A percentile compares a stretch with the other conserved stretches of the same genome.
phyloP scores from a whole-genome alignment of 1,284 basidiomycete genomes.

The Ganoderma lucidum region DNA sequence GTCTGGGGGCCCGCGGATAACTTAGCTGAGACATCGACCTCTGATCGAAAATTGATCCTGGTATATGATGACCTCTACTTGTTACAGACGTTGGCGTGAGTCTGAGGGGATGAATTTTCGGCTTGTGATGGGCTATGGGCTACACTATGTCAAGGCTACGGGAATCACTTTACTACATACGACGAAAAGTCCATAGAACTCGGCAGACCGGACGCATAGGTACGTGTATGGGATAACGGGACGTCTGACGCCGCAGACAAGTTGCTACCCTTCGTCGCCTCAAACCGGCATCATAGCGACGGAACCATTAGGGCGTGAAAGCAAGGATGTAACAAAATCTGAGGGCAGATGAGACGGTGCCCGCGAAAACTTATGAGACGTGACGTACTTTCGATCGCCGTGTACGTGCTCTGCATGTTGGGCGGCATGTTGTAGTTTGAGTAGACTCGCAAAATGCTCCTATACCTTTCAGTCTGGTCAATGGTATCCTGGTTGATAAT shows the following conservation, averaged over 20 bases:
- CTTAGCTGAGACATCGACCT: no score
- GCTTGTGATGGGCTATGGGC: no score
- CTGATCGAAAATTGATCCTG: no score
- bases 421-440: background rate
- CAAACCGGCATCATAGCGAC: background rate
- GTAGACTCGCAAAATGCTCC: background rate
- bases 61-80: no score
- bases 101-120: no score
- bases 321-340: background rate
- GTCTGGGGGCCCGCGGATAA: no score
- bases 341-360: background rate
- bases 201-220: background rate
- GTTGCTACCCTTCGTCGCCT: background rate
- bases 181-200: no score
- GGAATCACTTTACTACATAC: no score
- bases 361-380: background rate
- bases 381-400: background rate
- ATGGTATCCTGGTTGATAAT: background rate
- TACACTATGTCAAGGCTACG: no score
- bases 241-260: background rate
- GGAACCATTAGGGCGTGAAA: background rate
- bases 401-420: slow-evolving; percentile 13
- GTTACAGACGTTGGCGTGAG: no score
- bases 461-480: background rate
- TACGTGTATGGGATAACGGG: background rate